A percentile compares a stretch with the other conserved stretches of the same genome.
Evolutionary conservation across 148 eudicot genomes (phyloP).

Genomic region (Rhododendron ovatum): DNA sequence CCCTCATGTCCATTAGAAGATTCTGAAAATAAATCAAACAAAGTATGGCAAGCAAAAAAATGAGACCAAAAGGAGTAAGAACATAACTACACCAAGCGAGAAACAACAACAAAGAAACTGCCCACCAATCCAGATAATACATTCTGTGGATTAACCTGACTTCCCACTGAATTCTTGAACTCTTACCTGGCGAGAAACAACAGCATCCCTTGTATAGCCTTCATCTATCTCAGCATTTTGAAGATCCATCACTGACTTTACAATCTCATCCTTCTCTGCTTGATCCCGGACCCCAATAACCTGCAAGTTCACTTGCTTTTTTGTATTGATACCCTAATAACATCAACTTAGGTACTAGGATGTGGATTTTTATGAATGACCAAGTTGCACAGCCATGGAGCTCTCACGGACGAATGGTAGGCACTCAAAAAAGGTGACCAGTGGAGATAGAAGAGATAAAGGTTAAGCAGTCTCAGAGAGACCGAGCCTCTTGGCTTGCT

Average conservation of each 20-base stretch:
- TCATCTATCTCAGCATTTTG: conserved; percentile 88
- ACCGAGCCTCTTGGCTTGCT: not conserved
- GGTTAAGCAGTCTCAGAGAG: not conserved
- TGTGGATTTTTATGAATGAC: not conserved
- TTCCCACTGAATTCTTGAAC: conserved; percentile 8
- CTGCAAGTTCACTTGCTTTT: conserved; percentile 36
- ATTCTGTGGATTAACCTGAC: not conserved
- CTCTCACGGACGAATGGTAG: not conserved
- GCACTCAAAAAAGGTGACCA: not conserved
- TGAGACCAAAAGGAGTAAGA: conserved; percentile 5
- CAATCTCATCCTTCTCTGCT: conserved; percentile 98
- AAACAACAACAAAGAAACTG: not conserved
- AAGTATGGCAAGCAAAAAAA: not conserved
- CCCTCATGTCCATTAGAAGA: conserved; percentile 89
- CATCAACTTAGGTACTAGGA: not conserved
- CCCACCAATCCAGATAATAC: not conserved
- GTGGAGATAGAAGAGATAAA: not conserved
- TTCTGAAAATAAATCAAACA: conserved; percentile 44
- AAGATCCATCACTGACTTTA: conserved; percentile 80
- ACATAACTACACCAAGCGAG: not conserved
- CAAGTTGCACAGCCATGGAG: not conserved
- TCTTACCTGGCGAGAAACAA: conserved; percentile 72
- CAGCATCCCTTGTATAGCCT: conserved; percentile 79
- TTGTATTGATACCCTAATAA: not conserved
- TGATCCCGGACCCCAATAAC: conserved; percentile 71